Conservation (phyloP, 208 protist species). For the Acanthamoeba lenticulata region DNA sequence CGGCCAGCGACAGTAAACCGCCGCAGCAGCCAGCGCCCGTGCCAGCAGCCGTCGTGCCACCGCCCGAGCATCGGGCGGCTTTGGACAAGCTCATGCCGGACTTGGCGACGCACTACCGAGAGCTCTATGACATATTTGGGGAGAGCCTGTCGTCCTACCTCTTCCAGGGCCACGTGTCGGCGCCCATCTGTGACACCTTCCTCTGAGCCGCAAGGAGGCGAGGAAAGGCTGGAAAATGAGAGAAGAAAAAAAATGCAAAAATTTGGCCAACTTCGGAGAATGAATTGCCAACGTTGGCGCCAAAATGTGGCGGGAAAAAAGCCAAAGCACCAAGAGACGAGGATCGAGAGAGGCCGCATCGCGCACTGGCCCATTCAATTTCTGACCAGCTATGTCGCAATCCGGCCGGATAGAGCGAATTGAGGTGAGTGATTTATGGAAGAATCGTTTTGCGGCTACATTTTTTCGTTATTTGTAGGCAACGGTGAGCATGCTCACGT, state of each 20-base stretch:
- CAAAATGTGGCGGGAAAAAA: background rate
- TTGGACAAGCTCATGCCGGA: slow-evolving; percentile 59
- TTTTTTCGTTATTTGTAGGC: too few relatives aligned
- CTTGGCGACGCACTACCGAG: slow-evolving; percentile 51
- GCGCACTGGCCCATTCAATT: background rate
- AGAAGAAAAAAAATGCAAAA: slow-evolving; percentile 1
- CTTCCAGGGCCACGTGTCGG: background rate
- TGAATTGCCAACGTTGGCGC: too few relatives aligned
- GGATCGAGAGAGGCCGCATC: too few relatives aligned
- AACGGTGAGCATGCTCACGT: too few relatives aligned
- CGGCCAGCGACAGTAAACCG: background rate
- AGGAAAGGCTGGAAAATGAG: background rate
- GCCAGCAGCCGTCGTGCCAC: slow-evolving; percentile 11
- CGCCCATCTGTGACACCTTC: background rate
- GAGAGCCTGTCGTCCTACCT: slow-evolving; percentile 64
- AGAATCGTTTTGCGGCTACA: too few relatives aligned
- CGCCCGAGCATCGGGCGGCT: slow-evolving; percentile 8
- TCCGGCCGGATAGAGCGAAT: slow-evolving; percentile 22
- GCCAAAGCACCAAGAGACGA: background rate
- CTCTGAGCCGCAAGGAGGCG: too few relatives aligned
- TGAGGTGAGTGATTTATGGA: background rate
- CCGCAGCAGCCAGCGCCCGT: background rate
- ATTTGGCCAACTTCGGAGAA: too few relatives aligned
- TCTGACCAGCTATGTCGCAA: background rate
- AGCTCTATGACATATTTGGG: slow-evolving; percentile 68